Percentiles rank a stretch among this genome's conserved stretches.
phyloP scores from a whole-genome alignment of 768 basidiomycete genomes.

The Trametes sanguinea region DNA sequence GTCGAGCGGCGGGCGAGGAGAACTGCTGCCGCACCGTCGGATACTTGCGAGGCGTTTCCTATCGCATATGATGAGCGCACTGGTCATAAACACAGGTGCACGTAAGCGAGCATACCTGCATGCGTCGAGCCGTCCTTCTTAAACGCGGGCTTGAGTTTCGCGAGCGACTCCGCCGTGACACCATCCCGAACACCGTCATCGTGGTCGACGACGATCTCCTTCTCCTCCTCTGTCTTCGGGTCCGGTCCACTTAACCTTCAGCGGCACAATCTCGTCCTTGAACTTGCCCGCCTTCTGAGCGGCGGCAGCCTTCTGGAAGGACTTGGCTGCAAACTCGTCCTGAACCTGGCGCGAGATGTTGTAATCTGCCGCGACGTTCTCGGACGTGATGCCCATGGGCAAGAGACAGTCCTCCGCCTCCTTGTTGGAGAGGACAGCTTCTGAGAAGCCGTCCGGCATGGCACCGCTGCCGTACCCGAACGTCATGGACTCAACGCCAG shows the following conservation, averaged over 20 bases:
- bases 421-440: slow-evolving; percentile 61
- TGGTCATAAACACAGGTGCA: background rate
- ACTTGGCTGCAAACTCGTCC: slow-evolving; percentile 82
- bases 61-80: background rate
- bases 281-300: slow-evolving; percentile 84
- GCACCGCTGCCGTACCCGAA: slow-evolving; percentile 66
- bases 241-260: slow-evolving; percentile 69
- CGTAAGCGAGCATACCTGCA: slow-evolving; percentile 47
- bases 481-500: slow-evolving; percentile 92
- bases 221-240: slow-evolving; percentile 70
- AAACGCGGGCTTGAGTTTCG: slow-evolving; percentile 88
- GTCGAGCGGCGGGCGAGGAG: slow-evolving; percentile 77
- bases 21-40: slow-evolving; percentile 91
- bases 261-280: slow-evolving; percentile 80
- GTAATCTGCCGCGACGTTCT: slow-evolving; percentile 84
- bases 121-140: slow-evolving; percentile 73
- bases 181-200: slow-evolving; percentile 90
- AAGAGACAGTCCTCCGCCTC: slow-evolving; percentile 81
- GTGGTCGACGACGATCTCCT: slow-evolving; percentile 66
- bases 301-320: slow-evolving; percentile 81
- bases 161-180: slow-evolving; percentile 74
- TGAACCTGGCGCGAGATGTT: slow-evolving; percentile 73
- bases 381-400: slow-evolving; percentile 94
- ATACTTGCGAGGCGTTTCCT: slow-evolving; percentile 87
- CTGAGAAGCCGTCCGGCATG: slow-evolving; percentile 59